A percentile compares a stretch with the other conserved stretches of the same genome.
phyloP scores from a whole-genome alignment of 2,329 filamentous ascomycete genomes.

The Exophiala sideris region DNA sequence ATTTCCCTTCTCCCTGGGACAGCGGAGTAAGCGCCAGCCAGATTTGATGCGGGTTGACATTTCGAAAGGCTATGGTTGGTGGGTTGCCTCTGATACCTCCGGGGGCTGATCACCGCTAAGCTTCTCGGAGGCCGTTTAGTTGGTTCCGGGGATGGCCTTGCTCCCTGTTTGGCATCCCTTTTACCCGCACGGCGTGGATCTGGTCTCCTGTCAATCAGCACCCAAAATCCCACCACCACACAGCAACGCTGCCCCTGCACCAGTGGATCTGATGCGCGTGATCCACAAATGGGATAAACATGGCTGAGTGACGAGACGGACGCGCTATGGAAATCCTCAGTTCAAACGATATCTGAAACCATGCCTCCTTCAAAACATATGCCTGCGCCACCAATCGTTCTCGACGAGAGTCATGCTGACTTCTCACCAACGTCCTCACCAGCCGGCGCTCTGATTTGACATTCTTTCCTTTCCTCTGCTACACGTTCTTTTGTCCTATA shows the following conservation, averaged over 20 bases:
- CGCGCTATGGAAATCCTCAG: not conserved
- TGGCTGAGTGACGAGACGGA: not conserved
- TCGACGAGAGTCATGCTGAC: constrained; percentile 1
- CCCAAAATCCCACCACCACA: not conserved
- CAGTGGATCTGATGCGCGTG: not conserved
- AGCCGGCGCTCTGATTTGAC: not conserved
- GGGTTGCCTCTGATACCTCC: no score
- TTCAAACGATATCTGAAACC: constrained; percentile 13
- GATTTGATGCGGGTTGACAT: no score
- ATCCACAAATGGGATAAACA: not conserved
- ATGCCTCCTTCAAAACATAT: constrained; percentile 7
- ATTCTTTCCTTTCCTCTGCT: not conserved
- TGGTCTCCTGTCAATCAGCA: constrained; percentile 1
- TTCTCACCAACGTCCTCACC: not conserved
- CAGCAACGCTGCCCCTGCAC: not conserved
- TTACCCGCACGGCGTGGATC: not conserved
- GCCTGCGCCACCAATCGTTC: constrained; percentile 2
- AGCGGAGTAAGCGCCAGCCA: no score
- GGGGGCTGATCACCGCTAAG: not conserved
- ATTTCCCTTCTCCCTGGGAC: no score
- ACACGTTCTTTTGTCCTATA: no score
- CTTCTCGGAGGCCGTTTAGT: constrained; percentile 16
- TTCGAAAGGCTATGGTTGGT: no score
- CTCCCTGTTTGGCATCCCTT: not conserved
- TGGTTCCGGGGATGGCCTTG: not conserved